Base-by-base conservation (phyloP, 768 basidiomycete genomes). In the Trametes gibbosa region DNA sequence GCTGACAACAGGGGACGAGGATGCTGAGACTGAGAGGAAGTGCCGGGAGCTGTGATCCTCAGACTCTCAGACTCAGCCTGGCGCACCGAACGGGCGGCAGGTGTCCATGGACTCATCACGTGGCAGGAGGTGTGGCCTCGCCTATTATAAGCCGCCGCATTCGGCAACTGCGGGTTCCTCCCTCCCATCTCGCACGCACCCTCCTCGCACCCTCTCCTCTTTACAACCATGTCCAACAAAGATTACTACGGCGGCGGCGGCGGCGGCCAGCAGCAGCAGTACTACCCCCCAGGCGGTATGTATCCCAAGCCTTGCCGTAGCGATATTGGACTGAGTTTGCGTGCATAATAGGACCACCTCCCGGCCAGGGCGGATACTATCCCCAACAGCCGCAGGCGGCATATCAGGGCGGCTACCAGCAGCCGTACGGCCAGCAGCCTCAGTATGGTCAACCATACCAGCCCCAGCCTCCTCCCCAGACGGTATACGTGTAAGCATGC, bases 401-500 rank as follows among this genome's bases (percentile, higher is more conserved):
- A 0, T 89, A 91, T 70, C 82, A 85, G 53, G 69, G 65, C 37
- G 63, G 63, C 3, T 61, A 61, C 41, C 76, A 79, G 35, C 78
- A 78, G 65, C 78, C 67, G 25, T 65, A 69, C 49, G 65, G 65
- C 1, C 76, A 77, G 29, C 76, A 78, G 27, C 78, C 77, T 24
- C 60, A 58, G 29, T 63, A 63, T 40, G 62, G 63, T 16, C 74
- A 70, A 24, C 71, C 69, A 7, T 81, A 81, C 63, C 79, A 82
- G 53, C 82, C 83, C 16, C 83, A 87, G 63, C 86, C 84, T 17
- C 85, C 84, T 63, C 90, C 91, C 17, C 90, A 92, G 70, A 85
- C 87, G 0, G 85, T 92, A 52, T 89, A 90, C 68, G 87, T 91
- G 90, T 91, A 68, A 64, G 89, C 79, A 24, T 19, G 29, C n/a